phyloP scores from a whole-genome alignment of 768 basidiomycete species.

The Favolaschia claudopus region DNA sequence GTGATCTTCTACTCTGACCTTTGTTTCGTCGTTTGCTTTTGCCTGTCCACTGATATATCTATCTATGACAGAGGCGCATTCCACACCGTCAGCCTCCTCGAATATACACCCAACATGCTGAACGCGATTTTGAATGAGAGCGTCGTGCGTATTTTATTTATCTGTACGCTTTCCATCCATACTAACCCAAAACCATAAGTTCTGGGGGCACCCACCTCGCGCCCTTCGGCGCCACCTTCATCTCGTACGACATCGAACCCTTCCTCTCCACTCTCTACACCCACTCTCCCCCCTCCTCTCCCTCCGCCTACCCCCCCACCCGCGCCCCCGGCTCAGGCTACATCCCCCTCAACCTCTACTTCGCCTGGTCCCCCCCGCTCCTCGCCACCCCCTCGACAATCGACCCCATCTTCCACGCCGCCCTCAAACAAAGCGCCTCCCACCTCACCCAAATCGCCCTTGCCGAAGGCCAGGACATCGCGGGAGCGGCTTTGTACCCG shows the following conservation, averaged over 20 bases:
- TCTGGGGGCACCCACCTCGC: conserved; percentile 50
- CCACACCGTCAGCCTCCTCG: conserved; percentile 50
- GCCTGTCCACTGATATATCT: no score
- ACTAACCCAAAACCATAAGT: conserved; percentile 40
- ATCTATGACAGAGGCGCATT: conserved; percentile 46
- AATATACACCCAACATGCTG: conserved; percentile 45
- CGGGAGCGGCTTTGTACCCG: conserved; percentile 45
- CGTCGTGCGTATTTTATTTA: conserved; percentile 32
- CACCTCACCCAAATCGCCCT: conserved; percentile 30
- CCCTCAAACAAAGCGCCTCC: conserved; percentile 38
- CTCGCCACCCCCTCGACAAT: no score
- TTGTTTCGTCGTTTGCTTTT: conserved; percentile 29
- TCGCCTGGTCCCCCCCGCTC: conserved; percentile 32
- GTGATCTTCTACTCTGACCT: conserved; percentile 13
- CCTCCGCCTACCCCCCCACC: conserved; percentile 55
- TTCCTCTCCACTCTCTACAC: conserved; percentile 52
- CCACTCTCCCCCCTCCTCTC: conserved; percentile 41
- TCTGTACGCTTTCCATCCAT: neutral
- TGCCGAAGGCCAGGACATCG: conserved; percentile 35
- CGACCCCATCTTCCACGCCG: conserved; percentile 36
- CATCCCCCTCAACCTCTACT: conserved; percentile 38
- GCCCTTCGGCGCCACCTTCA: conserved; percentile 40
- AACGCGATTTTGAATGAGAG: conserved; percentile 54
- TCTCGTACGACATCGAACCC: conserved; percentile 60
- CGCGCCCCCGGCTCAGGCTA: conserved; percentile 26